These are phyloP conservation scores for Aspergillus carlsbadensis DNA, from an alignment of 495 filamentous ascomycete genomes.

Conservation along the genomic window DNA sequence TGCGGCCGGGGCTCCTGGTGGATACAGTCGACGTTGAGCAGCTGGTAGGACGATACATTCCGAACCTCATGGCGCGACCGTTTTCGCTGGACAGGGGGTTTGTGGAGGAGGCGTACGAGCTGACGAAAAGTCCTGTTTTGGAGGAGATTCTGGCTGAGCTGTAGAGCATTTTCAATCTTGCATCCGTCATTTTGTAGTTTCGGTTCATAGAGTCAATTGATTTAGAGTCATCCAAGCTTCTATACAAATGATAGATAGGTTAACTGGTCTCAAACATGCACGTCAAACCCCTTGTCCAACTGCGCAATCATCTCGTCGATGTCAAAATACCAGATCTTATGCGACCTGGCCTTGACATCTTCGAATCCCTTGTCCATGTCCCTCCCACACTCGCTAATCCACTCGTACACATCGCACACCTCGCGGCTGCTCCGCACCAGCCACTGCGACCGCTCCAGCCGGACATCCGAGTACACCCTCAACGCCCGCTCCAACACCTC, in stretches of 20 bases:
- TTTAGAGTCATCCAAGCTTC: no score
- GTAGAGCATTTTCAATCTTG: background rate
- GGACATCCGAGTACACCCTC: constrained; percentile 16
- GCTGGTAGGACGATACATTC: constrained; percentile 29
- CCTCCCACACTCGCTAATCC: constrained; percentile 16
- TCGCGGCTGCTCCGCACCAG: constrained; percentile 30
- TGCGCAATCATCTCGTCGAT: constrained; percentile 29
- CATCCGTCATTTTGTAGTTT: background rate
- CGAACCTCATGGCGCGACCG: constrained; percentile 35
- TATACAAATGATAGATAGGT: no score
- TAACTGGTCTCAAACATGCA: no score
- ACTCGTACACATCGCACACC: constrained; percentile 28
- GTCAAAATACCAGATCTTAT: constrained; percentile 36
- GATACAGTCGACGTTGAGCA: constrained; percentile 23
- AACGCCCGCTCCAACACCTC: constrained; percentile 19
- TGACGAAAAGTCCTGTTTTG: constrained; percentile 51
- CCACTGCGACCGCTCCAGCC: constrained; percentile 28
- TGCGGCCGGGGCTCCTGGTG: constrained; percentile 28
- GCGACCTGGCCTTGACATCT: constrained; percentile 27
- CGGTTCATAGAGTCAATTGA: no score
- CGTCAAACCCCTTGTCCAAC: constrained; percentile 7
- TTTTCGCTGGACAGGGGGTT: constrained; percentile 79
- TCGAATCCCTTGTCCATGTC: constrained; percentile 22
- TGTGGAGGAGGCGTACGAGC: constrained; percentile 82
- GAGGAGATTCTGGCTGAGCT: constrained; percentile 13